phyloP scores from a whole-genome alignment of 2,329 filamentous ascomycete species.

The Diplodia scrobiculata region DNA sequence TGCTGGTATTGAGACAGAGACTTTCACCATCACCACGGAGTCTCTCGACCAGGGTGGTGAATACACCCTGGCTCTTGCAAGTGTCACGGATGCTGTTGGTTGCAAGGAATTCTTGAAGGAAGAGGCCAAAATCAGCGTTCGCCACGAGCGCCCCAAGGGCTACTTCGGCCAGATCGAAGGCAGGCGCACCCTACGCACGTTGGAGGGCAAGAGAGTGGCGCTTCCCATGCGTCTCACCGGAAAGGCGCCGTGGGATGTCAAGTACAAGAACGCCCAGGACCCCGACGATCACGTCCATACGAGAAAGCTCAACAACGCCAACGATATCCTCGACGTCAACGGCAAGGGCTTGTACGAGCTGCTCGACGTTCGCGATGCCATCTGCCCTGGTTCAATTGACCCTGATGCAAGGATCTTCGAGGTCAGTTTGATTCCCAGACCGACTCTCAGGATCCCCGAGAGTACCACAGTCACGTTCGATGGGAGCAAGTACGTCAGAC shows the following conservation, averaged over 20 bases:
- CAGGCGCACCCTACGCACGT: constrained; percentile 70
- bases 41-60: constrained; percentile 79
- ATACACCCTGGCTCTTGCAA: constrained; percentile 82
- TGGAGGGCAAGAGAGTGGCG: constrained; percentile 73
- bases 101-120: constrained; percentile 87
- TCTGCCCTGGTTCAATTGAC: constrained; percentile 82
- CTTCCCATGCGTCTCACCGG: constrained; percentile 85
- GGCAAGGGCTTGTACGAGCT: constrained; percentile 75
- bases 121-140: constrained; percentile 80
- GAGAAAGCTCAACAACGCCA: constrained; percentile 58
- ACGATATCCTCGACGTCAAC: constrained; percentile 67
- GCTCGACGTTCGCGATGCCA: constrained; percentile 71
- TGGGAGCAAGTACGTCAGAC: constrained; percentile 66
- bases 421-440: constrained; percentile 82
- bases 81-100: constrained; percentile 79
- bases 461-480: constrained; percentile 60
- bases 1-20: constrained; percentile 62
- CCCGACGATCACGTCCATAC: constrained; percentile 40
- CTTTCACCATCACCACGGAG: constrained; percentile 73
- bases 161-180: constrained; percentile 85
- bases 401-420: constrained; percentile 71
- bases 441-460: constrained; percentile 67
- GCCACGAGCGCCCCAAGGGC: constrained; percentile 82
- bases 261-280: constrained; percentile 69
- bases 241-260: constrained; percentile 78